Percentiles rank a stretch among this genome's conserved stretches.
Evolutionary conservation across 2,329 filamentous ascomycete genomes (phyloP).

Genomic region (Claviceps pazoutovae): DNA sequence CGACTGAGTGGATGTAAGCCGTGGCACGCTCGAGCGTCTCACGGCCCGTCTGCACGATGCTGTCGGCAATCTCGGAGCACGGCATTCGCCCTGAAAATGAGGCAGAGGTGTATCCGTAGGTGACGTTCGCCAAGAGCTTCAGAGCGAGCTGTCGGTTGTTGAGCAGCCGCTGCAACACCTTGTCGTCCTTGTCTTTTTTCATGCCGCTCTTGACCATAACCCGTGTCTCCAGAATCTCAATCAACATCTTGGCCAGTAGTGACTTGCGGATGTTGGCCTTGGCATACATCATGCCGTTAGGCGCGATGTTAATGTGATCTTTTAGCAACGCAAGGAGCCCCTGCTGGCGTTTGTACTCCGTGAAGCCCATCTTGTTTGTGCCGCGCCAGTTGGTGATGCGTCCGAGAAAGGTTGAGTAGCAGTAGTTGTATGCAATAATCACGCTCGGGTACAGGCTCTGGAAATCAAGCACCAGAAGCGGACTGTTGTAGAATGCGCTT

Average conservation of each 20-base stretch:
- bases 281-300: conserved; percentile 93
- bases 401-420: conserved; percentile 91
- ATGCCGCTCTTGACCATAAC: conserved; percentile 98
- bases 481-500: conserved; percentile 84
- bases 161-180: conserved; percentile 66
- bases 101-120: conserved; percentile 93
- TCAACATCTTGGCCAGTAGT: conserved; percentile 87
- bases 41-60: conserved; percentile 88
- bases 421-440: conserved; percentile 99
- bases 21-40: conserved; percentile 93
- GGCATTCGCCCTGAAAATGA: conserved; percentile 97
- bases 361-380: conserved; percentile 86
- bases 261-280: conserved; percentile 79
- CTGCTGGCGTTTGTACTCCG: conserved; percentile 66
- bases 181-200: conserved; percentile 86
- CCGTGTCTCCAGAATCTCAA: conserved; percentile 86
- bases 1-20: conserved; percentile 76
- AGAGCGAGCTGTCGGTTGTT: conserved; percentile 90
- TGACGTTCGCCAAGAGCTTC: conserved; percentile 96
- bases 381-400: conserved; percentile 80
- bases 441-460: conserved; percentile 93
- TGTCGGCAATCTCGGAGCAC: conserved; percentile 93
- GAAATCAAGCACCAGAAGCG: conserved; percentile 83
- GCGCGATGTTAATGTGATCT: conserved; percentile 80
- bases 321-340: conserved; percentile 64